Percentiles rank a stretch among this genome's conserved stretches.
Evolutionary conservation across 2,329 filamentous ascomycete species (phyloP).

Genomic region (Colletotrichum liriopes): DNA sequence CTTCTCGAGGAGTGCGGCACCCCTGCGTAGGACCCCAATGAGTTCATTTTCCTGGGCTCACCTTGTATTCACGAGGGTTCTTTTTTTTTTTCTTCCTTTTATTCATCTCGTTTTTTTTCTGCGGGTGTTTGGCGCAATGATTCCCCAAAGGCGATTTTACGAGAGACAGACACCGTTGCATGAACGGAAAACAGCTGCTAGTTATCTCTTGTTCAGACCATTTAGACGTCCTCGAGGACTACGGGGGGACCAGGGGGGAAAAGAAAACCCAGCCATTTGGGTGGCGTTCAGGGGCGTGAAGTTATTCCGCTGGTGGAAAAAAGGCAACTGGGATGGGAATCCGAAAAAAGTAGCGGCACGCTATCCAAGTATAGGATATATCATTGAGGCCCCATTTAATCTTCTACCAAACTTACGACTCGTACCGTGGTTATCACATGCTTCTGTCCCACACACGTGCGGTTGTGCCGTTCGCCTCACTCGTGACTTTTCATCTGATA

Average conservation of each 20-base stretch:
- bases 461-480: constrained; percentile 21
- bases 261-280: neutral
- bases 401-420: constrained; percentile 27
- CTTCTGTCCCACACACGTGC: constrained; percentile 13
- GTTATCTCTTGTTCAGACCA: constrained; percentile 24
- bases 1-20: constrained; percentile 66
- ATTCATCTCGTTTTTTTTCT: neutral
- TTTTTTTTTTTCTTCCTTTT: too few species aligned
- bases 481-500: constrained; percentile 34
- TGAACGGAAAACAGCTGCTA: neutral
- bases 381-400: constrained; percentile 29
- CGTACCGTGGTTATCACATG: constrained; percentile 30
- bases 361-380: constrained; percentile 19
- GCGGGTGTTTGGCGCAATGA: constrained; percentile 27
- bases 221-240: constrained; percentile 39
- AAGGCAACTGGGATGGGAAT: constrained; percentile 7
- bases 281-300: constrained; percentile 16
- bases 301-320: neutral
- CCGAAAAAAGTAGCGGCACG: constrained; percentile 4
- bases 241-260: neutral
- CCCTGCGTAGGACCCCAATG: constrained; percentile 56
- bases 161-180: constrained; percentile 25
- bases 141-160: constrained; percentile 39
- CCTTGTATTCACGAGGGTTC: neutral
- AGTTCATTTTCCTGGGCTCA: neutral